These are phyloP conservation scores for Arctium lappa DNA, from an alignment of 129 eudicot genomes.

Conservation along the genomic window DNA sequence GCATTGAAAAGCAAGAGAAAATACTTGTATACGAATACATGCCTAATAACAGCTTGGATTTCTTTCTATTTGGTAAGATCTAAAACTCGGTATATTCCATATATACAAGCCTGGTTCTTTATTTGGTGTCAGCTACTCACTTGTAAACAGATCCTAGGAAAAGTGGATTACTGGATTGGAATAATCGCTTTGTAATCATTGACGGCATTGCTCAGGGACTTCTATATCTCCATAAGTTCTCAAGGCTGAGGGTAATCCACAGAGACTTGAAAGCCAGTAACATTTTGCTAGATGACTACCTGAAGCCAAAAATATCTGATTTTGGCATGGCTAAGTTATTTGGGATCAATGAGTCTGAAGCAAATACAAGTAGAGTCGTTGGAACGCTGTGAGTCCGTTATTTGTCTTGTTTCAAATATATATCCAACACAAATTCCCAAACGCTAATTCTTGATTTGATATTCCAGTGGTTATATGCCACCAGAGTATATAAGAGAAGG, in stretches of 20 bases:
- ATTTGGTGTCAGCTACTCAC: background rate
- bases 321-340: constrained; percentile 52
- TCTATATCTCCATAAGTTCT: constrained; percentile 49
- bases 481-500: constrained; percentile 46
- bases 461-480: constrained; percentile 46
- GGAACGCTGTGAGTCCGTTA: constrained; percentile 48
- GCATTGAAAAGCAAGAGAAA: constrained; percentile 27
- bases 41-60: constrained; percentile 37
- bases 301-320: constrained; percentile 48
- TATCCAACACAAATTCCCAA: background rate
- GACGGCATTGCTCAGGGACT: constrained; percentile 56
- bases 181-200: constrained; percentile 25
- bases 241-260: constrained; percentile 40
- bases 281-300: constrained; percentile 33
- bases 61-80: constrained; percentile 32
- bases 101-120: background rate
- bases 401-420: background rate
- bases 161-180: constrained; percentile 34
- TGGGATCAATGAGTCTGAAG: constrained; percentile 24
- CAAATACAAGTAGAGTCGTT: constrained; percentile 38
- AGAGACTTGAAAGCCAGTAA: constrained; percentile 48
- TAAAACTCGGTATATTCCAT: background rate
- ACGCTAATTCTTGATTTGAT: background rate
- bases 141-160: constrained; percentile 20
- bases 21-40: constrained; percentile 36